Base-by-base conservation (phyloP, 257 asterid species). In the Linaria vulgaris region DNA sequence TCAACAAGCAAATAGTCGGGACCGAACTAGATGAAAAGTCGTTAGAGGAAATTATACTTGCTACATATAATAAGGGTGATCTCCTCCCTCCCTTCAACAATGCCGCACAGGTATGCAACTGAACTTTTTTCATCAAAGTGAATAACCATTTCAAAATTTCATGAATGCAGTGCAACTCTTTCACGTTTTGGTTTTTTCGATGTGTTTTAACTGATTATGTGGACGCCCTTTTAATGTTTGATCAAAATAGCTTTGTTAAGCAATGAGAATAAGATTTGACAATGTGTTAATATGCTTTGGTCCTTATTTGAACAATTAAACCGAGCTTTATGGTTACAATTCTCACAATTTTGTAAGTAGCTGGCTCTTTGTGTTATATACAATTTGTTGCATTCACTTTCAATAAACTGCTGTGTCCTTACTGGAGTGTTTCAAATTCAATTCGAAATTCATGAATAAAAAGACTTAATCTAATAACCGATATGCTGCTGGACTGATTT, bases 81-180 rank as follows among this genome's bases (percentile, higher is more conserved):
- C 71, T 82, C 78, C 96, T 81, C 69, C 95, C 99, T 20, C 83
- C 95, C 56, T 92, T 92, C 83, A 92, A 89, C 80, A 89, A 89
- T 74, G 97, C 99, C 45, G 99, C 97, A 21, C 99, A 92, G 97
- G 99, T 91, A 64, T 64, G 63, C 43, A 55, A 2, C 16, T 21
- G 58, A 13, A 49, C 19, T 27, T 13, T 22, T 2, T 51, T 61
- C 24, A 47, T 59, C 50, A 3, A 64, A 59, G 59, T 45, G 45
- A 27, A 59, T 65, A 3, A 27, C 13, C 39, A 39, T n/a, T 24
- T 63, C 39, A 37, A 19, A 55, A 48, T 38, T 47, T 50, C 64
- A 25, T 21, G 46, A 47, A 24, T 48, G 1, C 14, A 47, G 6
- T 24, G 30, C 38, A 31, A 43, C 63, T 56, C 44, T 25, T n/a